A percentile compares a stretch with the other conserved stretches of the same genome.
phyloP scores from a whole-genome alignment of 768 basidiomycete genomes.

The Boletus eberwhitei region DNA sequence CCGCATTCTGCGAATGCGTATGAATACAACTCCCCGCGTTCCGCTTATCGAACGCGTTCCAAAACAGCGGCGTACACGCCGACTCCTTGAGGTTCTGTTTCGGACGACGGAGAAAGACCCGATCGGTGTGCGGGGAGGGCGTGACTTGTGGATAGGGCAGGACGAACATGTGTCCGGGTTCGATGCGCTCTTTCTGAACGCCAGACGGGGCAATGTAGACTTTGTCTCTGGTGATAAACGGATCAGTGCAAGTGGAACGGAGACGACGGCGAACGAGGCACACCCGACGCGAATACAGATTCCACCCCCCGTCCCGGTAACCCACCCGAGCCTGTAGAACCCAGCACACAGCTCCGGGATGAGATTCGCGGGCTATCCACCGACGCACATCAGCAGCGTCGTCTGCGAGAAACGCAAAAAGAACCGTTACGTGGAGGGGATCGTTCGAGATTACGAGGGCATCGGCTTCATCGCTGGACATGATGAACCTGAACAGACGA shows the following conservation, averaged over 20 bases:
- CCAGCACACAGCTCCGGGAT: constrained; percentile 81
- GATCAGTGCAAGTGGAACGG: neutral
- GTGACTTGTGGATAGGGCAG: constrained; percentile 67
- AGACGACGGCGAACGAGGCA: constrained; percentile 14
- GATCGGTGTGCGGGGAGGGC: constrained; percentile 60
- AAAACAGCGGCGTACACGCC: constrained; percentile 87
- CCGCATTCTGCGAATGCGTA: constrained; percentile 87
- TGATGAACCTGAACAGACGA: neutral
- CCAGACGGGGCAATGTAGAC: constrained; percentile 88
- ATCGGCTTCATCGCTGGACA: constrained; percentile 36
- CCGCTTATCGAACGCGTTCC: constrained; percentile 83
- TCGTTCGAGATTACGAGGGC: constrained; percentile 56
- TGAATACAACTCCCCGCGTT: constrained; percentile 86
- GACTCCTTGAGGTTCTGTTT: constrained; percentile 72
- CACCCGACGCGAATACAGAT: constrained; percentile 72
- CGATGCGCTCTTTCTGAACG: constrained; percentile 87
- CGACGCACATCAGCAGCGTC: neutral
- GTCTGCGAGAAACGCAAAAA: neutral
- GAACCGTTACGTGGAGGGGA: constrained; percentile 51
- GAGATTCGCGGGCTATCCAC: constrained; percentile 77
- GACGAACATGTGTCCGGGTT: constrained; percentile 82
- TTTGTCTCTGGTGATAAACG: constrained; percentile 43
- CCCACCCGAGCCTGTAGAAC: constrained; percentile 89
- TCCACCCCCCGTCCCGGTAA: constrained; percentile 84
- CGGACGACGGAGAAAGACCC: constrained; percentile 77